Conservation (phyloP, 2,329 filamentous ascomycete genomes). For the Penicillium sp. region DNA sequence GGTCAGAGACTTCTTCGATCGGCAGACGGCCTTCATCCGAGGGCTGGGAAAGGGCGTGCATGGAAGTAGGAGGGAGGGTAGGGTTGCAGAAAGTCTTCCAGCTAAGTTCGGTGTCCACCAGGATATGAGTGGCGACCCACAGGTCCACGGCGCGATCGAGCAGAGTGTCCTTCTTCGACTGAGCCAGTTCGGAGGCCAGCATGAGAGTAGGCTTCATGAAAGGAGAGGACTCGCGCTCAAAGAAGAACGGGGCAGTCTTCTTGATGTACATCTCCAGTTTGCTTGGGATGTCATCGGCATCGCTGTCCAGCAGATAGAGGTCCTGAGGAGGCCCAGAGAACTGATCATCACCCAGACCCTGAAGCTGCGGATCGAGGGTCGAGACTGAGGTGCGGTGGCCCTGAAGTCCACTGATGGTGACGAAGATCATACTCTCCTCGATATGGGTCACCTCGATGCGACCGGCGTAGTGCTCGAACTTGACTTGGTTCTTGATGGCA, state of each 20-base stretch:
- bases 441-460: constrained; percentile 59
- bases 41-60: constrained; percentile 37
- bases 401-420: constrained; percentile 47
- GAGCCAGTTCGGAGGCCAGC: constrained; percentile 38
- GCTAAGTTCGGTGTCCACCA: constrained; percentile 49
- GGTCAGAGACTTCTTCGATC: constrained; percentile 40
- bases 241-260: constrained; percentile 46
- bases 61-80: constrained; percentile 37
- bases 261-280: constrained; percentile 57
- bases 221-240: constrained; percentile 49
- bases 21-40: constrained; percentile 42
- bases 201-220: constrained; percentile 53
- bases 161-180: constrained; percentile 34
- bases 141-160: constrained; percentile 54
- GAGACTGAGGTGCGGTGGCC: constrained; percentile 39
- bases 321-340: constrained; percentile 39
- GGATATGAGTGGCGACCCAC: constrained; percentile 56
- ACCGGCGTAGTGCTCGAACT: constrained; percentile 50
- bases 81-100: constrained; percentile 53
- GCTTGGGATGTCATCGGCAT: constrained; percentile 49
- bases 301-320: constrained; percentile 51
- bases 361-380: constrained; percentile 41
- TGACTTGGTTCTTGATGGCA: constrained; percentile 48
- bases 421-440: constrained; percentile 47
- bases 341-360: constrained; percentile 42